A percentile compares a stretch with the other conserved stretches of the same genome.
Evolutionary conservation across 2,329 filamentous ascomycete species (phyloP).

Genomic region (Fusarium sterilihyphosum): DNA sequence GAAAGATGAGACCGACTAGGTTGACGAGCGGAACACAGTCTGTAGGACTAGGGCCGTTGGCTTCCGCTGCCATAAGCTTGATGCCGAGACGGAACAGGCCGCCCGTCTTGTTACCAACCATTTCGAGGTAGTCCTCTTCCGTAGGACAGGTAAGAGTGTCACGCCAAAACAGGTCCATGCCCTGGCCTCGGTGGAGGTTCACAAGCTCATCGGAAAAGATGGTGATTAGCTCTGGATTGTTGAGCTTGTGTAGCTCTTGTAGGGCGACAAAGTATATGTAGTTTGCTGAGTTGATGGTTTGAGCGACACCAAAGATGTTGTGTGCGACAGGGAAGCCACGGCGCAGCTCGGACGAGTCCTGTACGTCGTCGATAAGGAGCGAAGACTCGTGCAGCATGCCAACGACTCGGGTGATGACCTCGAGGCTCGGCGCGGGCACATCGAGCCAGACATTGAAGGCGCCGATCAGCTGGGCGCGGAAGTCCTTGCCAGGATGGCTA

Average conservation of each 20-base stretch:
- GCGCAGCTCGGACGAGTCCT: constrained; percentile 81
- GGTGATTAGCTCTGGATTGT: constrained; percentile 71
- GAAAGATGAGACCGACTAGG: constrained; percentile 85
- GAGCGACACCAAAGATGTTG: constrained; percentile 83
- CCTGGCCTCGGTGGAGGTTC: constrained; percentile 86
- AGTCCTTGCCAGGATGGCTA: constrained; percentile 84
- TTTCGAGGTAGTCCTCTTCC: constrained; percentile 92
- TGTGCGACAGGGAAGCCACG: constrained; percentile 85
- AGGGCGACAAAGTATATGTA: constrained; percentile 88
- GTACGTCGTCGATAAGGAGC: constrained; percentile 86
- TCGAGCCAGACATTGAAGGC: constrained; percentile 85
- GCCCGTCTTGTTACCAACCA: constrained; percentile 92
- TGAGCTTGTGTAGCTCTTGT: constrained; percentile 76
- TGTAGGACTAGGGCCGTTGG: constrained; percentile 52
- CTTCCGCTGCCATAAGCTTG: constrained; percentile 88
- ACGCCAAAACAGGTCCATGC: constrained; percentile 92
- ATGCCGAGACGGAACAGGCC: constrained; percentile 86
- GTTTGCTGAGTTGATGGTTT: constrained; percentile 91
- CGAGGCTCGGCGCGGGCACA: constrained; percentile 75
- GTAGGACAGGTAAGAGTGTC: constrained; percentile 85
- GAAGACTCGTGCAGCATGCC: constrained; percentile 89
- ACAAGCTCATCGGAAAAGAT: constrained; percentile 86
- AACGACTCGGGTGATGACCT: constrained; percentile 80
- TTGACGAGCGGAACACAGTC: constrained; percentile 89
- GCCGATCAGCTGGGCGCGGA: constrained; percentile 80